These are phyloP conservation scores for Allantophomopsis lycopodina DNA, from an alignment of 2,329 filamentous ascomycete genomes.

Conservation along the genomic window DNA sequence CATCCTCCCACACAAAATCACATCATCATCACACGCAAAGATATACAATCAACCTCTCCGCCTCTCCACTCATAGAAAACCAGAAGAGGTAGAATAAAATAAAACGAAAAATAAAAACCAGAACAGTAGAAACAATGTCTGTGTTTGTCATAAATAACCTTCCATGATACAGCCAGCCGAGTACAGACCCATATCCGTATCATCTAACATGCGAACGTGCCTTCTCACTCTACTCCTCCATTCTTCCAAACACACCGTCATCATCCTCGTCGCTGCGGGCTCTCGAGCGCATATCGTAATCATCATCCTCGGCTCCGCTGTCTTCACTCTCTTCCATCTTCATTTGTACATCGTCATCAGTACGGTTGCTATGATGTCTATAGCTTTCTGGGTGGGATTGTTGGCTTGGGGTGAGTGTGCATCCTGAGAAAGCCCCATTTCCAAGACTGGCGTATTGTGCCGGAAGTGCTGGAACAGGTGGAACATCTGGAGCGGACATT, in stretches of 20 bases:
- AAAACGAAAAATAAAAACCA: too few relatives aligned
- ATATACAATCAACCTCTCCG: too few relatives aligned
- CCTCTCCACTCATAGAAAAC: too few relatives aligned
- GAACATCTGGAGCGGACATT: constrained; percentile 57
- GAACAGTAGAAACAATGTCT: too few relatives aligned
- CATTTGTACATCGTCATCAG: constrained; percentile 45
- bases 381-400: constrained; percentile 52
- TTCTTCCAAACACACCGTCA: constrained; percentile 87
- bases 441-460: constrained; percentile 67
- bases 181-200: too few relatives aligned
- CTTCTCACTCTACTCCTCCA: constrained; percentile 60
- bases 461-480: constrained; percentile 78
- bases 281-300: constrained; percentile 42
- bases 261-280: constrained; percentile 77
- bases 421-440: constrained; percentile 40
- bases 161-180: too few relatives aligned
- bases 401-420: constrained; percentile 39
- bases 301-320: constrained; percentile 50
- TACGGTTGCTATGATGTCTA: constrained; percentile 34
- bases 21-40: too few relatives aligned
- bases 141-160: too few relatives aligned
- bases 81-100: too few relatives aligned
- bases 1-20: too few relatives aligned
- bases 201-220: too few relatives aligned
- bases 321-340: constrained; percentile 56